phyloP scores from a whole-genome alignment of 2,329 filamentous ascomycete species.

The Clarireedia paspali region DNA sequence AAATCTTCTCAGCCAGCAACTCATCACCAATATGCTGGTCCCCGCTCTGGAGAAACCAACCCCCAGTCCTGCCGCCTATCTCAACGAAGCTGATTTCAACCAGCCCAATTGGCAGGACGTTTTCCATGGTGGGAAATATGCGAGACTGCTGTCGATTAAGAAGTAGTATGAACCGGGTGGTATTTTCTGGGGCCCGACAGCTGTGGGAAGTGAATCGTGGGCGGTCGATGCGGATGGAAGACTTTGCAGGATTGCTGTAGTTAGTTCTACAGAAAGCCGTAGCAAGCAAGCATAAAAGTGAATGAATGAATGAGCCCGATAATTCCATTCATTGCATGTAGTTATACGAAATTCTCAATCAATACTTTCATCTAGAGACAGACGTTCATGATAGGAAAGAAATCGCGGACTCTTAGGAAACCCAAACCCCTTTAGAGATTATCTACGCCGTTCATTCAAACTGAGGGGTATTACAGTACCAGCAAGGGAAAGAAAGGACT shows the following conservation, averaged over 20 bases:
- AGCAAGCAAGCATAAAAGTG: too few species aligned
- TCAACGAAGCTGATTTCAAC: constrained; percentile 42
- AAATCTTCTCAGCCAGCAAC: not conserved
- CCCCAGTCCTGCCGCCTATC: constrained; percentile 26
- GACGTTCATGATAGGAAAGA: too few species aligned
- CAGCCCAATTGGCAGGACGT: constrained; percentile 35
- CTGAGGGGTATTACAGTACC: too few species aligned
- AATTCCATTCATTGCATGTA: too few species aligned
- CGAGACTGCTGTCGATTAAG: constrained; percentile 10
- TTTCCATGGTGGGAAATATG: constrained; percentile 33
- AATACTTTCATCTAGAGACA: too few species aligned
- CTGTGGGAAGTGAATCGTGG: constrained; percentile 1
- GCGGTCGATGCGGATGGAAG: not conserved
- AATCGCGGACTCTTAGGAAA: too few species aligned
- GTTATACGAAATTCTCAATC: too few species aligned
- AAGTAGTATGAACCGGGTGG: constrained; percentile 7
- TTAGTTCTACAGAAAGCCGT: too few species aligned
- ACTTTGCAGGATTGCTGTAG: not conserved
- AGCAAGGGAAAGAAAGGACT: too few species aligned
- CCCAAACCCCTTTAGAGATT: too few species aligned
- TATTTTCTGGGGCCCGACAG: not conserved
- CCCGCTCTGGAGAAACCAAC: not conserved
- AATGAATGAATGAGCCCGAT: too few species aligned
- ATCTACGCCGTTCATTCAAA: too few species aligned
- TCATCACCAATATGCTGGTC: not conserved